Percentiles rank a stretch among this genome's conserved stretches.
These are phyloP conservation scores for Lentinula guzmanii DNA, from an alignment of 768 basidiomycete genomes.

Conservation along the genomic window DNA sequence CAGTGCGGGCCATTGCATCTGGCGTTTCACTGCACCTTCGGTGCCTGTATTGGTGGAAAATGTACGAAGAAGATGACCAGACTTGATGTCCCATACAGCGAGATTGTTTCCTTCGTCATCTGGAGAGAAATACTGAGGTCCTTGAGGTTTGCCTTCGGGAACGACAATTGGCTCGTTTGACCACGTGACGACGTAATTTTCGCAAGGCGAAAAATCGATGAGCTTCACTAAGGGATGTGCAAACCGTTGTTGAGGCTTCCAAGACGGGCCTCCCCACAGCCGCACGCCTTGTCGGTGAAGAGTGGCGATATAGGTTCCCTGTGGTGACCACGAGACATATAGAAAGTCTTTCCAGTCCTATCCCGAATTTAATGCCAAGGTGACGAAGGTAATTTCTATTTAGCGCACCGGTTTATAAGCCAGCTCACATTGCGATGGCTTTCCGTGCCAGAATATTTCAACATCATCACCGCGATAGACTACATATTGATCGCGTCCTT, in stretches of 20 bases:
- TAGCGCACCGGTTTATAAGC: slow-evolving; percentile 69
- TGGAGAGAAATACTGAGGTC: slow-evolving; percentile 80
- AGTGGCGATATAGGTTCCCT: slow-evolving; percentile 91
- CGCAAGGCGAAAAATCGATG: slow-evolving; percentile 96
- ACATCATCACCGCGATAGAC: slow-evolving; percentile 92
- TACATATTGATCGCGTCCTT: slow-evolving; percentile 93
- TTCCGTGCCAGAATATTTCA: slow-evolving; percentile 88
- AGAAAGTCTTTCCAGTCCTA: slow-evolving; percentile 94
- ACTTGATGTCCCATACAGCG: slow-evolving; percentile 98
- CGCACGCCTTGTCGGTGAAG: slow-evolving; percentile 94
- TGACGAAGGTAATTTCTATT: slow-evolving; percentile 4
- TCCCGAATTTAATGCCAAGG: slow-evolving; percentile 5
- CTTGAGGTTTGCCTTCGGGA: slow-evolving; percentile 73
- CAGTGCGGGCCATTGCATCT: slow-evolving; percentile 90
- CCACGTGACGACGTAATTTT: slow-evolving; percentile 96
- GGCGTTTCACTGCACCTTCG: slow-evolving; percentile 64
- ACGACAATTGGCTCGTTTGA: slow-evolving; percentile 90
- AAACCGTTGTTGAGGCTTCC: slow-evolving; percentile 84
- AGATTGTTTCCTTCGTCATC: slow-evolving; percentile 97
- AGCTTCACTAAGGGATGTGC: slow-evolving; percentile 94
- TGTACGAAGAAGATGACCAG: slow-evolving; percentile 86
- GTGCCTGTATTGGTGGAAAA: slow-evolving; percentile 65
- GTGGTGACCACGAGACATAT: slow-evolving; percentile 95
- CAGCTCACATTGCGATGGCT: slow-evolving; percentile 79
- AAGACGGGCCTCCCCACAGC: slow-evolving; percentile 91